phyloP scores from a whole-genome alignment of 2,329 filamentous ascomycete species.

The Fusarium pseudocircinatum region DNA sequence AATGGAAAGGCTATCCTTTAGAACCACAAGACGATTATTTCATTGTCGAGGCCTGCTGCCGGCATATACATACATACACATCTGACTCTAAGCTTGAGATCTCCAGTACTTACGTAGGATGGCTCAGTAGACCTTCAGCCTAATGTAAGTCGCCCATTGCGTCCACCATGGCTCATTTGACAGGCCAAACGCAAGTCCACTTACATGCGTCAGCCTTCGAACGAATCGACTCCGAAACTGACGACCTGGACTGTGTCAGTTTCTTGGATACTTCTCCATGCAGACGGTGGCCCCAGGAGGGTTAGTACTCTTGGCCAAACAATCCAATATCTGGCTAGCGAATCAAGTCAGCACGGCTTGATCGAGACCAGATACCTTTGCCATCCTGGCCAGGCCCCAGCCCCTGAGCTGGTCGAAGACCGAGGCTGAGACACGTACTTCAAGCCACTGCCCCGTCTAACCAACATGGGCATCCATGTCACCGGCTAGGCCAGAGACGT shows the following conservation, averaged over 20 bases:
- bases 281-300: too few relatives aligned
- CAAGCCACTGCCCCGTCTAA: background rate
- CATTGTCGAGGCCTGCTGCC: background rate
- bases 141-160: background rate
- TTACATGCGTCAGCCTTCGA: background rate
- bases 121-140: background rate
- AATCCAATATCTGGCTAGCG: background rate
- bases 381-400: background rate
- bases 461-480: rapidly evolving
- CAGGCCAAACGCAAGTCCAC: background rate
- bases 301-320: background rate
- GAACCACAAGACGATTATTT: rapidly evolving
- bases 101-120: background rate
- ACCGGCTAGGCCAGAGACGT: background rate
- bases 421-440: background rate
- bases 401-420: background rate
- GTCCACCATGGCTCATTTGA: background rate
- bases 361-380: background rate
- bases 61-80: background rate
- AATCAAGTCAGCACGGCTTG: background rate
- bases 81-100: background rate
- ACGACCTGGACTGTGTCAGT: background rate
- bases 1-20: background rate
- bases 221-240: background rate
- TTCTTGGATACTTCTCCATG: background rate